phyloP scores from a whole-genome alignment of 257 asterid species.

The Rehmannia glutinosa region DNA sequence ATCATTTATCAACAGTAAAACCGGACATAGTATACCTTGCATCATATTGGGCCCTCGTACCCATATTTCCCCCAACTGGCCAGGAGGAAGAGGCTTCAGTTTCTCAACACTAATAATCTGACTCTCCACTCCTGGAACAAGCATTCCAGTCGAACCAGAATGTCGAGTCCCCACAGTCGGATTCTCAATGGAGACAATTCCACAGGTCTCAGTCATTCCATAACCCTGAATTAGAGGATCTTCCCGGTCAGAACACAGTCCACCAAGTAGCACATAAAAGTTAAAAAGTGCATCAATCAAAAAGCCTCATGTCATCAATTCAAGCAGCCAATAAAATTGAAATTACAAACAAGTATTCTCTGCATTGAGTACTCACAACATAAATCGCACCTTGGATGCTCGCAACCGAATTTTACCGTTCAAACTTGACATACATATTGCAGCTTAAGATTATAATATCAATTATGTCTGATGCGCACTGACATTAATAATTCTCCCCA shows the following conservation, averaged over 20 bases:
- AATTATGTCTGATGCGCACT: background rate
- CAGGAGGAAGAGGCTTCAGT: constrained; percentile 71
- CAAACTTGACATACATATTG: background rate
- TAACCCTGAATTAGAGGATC: constrained; percentile 58
- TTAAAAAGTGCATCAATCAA: background rate
- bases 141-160: constrained; percentile 82
- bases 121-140: constrained; percentile 69
- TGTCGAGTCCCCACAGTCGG: constrained; percentile 52
- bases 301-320: background rate
- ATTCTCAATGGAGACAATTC: constrained; percentile 60
- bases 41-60: constrained; percentile 91
- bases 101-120: constrained; percentile 70
- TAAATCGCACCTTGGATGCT: background rate
- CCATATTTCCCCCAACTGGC: constrained; percentile 86
- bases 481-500: background rate
- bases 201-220: constrained; percentile 96
- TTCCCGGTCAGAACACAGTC: constrained; percentile 5
- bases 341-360: background rate
- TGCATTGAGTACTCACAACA: background rate
- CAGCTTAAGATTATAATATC: background rate
- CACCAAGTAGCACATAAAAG: constrained; percentile 4
- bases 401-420: background rate
- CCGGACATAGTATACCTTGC: constrained; percentile 49
- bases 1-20: background rate
- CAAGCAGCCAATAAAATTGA: background rate